These are phyloP conservation scores for Lodderomyces orthopsilosis DNA, from an alignment of 1,139 yeast genomes.

Conservation along the genomic window DNA sequence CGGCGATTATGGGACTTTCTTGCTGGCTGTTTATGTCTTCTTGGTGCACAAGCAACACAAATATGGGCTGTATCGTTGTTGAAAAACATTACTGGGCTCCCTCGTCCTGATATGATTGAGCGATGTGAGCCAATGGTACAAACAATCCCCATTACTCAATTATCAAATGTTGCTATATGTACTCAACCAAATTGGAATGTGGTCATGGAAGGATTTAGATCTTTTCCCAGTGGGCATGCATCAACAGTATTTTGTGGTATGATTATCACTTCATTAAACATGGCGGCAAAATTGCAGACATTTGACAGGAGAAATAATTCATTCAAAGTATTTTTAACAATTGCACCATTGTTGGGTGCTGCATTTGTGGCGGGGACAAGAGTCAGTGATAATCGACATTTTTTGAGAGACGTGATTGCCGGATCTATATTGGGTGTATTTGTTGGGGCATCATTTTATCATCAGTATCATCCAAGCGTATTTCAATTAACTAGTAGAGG, in stretches of 20 bases:
- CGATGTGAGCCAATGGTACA: constrained; percentile 36
- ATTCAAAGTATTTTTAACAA: constrained; percentile 30
- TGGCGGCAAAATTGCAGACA: constrained; percentile 35
- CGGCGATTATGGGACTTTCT: constrained; percentile 45
- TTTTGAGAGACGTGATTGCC: constrained; percentile 37
- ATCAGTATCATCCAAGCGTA: constrained; percentile 42
- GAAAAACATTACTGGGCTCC: constrained; percentile 44
- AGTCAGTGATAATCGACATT: constrained; percentile 50
- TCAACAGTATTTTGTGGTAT: constrained; percentile 47
- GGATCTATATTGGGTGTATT: constrained; percentile 41
- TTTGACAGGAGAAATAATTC: constrained; percentile 39
- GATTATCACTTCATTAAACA: constrained; percentile 34
- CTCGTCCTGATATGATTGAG: constrained; percentile 47
- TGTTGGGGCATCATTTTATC: constrained; percentile 34
- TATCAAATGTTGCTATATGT: constrained; percentile 38
- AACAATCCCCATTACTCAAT: constrained; percentile 13
- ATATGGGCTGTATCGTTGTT: constrained; percentile 39
- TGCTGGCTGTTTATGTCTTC: constrained; percentile 32
- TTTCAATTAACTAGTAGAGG: constrained; percentile 31
- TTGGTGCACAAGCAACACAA: constrained; percentile 42
- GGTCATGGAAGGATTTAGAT: constrained; percentile 46
- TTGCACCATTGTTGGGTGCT: constrained; percentile 38
- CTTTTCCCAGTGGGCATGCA: constrained; percentile 54
- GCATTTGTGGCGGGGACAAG: constrained; percentile 40
- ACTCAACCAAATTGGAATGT: constrained; percentile 23